A percentile compares a stretch with the other conserved stretches of the same genome.
Evolutionary conservation across 306 rosid genomes (phyloP).

Genomic region (Lathyrus aphaca): DNA sequence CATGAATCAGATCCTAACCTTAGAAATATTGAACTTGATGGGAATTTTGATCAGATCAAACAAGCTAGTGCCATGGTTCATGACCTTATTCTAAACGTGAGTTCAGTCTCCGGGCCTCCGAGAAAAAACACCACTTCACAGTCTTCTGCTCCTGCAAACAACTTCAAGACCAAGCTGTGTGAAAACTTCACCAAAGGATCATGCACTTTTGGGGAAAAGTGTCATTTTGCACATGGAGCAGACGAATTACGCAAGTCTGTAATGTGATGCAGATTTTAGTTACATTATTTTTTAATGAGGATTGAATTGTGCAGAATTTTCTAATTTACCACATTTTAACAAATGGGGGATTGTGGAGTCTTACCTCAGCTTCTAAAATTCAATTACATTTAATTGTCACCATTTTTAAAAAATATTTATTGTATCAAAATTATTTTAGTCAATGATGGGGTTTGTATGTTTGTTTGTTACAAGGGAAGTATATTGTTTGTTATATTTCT

Average conservation of each 20-base stretch:
- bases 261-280: slow-evolving; percentile 39
- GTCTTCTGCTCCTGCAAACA: slow-evolving; percentile 41
- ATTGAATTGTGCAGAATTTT: slow-evolving; percentile 40
- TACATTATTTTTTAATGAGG: slow-evolving; percentile 33
- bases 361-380: slow-evolving; percentile 25
- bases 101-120: slow-evolving; percentile 55
- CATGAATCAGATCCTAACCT: slow-evolving; percentile 73
- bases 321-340: slow-evolving; percentile 26
- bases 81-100: slow-evolving; percentile 68
- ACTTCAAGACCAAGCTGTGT: slow-evolving; percentile 81
- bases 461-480: too few species aligned
- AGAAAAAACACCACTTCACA: slow-evolving; percentile 46
- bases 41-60: slow-evolving; percentile 62
- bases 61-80: slow-evolving; percentile 87
- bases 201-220: slow-evolving; percentile 88
- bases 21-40: slow-evolving; percentile 87
- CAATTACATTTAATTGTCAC: background rate
- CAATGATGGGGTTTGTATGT: background rate
- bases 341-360: slow-evolving; percentile 19
- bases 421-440: background rate
- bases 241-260: slow-evolving; percentile 68
- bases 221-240: slow-evolving; percentile 86
- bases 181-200: slow-evolving; percentile 70
- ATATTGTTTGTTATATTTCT: too few species aligned
- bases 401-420: background rate